A percentile compares a stretch with the other conserved stretches of the same genome.
Evolutionary conservation across 768 basidiomycete genomes (phyloP).

Genomic region (Xerocomus potaroensis): DNA sequence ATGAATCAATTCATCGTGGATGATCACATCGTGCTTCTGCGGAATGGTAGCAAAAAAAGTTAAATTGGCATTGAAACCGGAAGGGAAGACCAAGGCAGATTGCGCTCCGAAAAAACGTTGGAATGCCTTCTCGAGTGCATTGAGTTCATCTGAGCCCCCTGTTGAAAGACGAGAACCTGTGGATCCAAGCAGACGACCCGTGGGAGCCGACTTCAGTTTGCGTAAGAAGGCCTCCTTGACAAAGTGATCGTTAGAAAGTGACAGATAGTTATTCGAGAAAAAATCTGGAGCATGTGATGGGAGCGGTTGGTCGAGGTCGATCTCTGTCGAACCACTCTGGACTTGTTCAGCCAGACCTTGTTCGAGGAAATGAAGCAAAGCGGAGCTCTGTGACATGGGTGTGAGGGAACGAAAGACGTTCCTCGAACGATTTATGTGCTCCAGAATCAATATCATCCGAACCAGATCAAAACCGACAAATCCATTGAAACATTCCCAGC

Average conservation of each 20-base stretch:
- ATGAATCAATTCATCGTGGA: slow-evolving; percentile 53
- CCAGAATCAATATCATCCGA: too few species aligned
- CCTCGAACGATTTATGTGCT: too few species aligned
- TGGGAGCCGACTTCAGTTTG: slow-evolving; percentile 17
- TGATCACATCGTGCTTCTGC: slow-evolving; percentile 41
- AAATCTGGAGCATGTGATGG: slow-evolving; percentile 30
- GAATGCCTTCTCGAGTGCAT: slow-evolving; percentile 10
- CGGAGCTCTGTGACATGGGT: slow-evolving; percentile 10
- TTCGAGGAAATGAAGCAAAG: slow-evolving; percentile 14
- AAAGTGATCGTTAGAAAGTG: slow-evolving; percentile 33
- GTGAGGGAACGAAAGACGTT: too few species aligned
- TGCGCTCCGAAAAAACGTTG: slow-evolving; percentile 25
- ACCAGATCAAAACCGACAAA: too few species aligned
- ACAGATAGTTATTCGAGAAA: slow-evolving; percentile 51
- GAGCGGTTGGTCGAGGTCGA: slow-evolving; percentile 15
- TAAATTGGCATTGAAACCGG: slow-evolving; percentile 52
- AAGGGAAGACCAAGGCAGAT: slow-evolving; percentile 47
- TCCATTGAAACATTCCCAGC: too few species aligned
- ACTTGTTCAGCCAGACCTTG: slow-evolving; percentile 6
- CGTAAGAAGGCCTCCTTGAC: slow-evolving; percentile 34
- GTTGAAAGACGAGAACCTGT: slow-evolving; percentile 49
- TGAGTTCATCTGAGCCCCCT: slow-evolving; percentile 28
- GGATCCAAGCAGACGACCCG: slow-evolving; percentile 37
- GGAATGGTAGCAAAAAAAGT: slow-evolving; percentile 45
- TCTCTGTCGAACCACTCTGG: slow-evolving; percentile 7